Conservation (phyloP, 139 green algal genomes). For the Volvox reticuliferus region DNA sequence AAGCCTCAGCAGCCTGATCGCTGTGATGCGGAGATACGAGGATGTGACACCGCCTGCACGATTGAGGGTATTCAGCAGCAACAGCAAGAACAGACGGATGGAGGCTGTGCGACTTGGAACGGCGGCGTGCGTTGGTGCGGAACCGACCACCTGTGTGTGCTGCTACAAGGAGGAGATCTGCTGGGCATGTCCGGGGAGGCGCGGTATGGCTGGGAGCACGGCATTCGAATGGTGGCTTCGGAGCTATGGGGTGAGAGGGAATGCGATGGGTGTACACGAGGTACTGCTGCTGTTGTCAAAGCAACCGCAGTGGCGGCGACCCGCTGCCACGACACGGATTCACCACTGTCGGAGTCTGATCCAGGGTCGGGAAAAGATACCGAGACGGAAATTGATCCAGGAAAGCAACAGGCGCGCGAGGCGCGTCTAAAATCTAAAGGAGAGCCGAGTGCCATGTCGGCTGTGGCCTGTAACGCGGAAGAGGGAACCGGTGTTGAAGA, state of each 20-base stretch:
- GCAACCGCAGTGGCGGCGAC: neutral
- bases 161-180: constrained; percentile 60
- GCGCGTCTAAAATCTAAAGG: neutral
- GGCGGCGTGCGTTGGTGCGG: neutral
- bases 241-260: constrained; percentile 18
- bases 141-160: constrained; percentile 10
- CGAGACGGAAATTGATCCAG: too few species aligned
- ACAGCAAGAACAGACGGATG: neutral
- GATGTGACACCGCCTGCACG: too few species aligned
- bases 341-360: too few species aligned
- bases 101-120: neutral
- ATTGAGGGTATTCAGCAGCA: neutral
- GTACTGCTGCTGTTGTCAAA: neutral
- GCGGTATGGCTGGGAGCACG: constrained; percentile 55
- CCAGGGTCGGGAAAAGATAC: neutral
- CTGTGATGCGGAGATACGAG: neutral
- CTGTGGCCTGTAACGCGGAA: neutral
- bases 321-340: too few species aligned
- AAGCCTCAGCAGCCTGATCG: too few species aligned
- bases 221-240: constrained; percentile 37
- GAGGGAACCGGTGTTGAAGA: neutral
- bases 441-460: neutral
- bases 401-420: too few species aligned
- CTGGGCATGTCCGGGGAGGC: constrained; percentile 50
- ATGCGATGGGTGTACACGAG: neutral